Evolutionary conservation across 2,329 filamentous ascomycete species (phyloP), one percentile per base, ranked within the genome.

Genomic region (Colletotrichum kahawae): DNA sequence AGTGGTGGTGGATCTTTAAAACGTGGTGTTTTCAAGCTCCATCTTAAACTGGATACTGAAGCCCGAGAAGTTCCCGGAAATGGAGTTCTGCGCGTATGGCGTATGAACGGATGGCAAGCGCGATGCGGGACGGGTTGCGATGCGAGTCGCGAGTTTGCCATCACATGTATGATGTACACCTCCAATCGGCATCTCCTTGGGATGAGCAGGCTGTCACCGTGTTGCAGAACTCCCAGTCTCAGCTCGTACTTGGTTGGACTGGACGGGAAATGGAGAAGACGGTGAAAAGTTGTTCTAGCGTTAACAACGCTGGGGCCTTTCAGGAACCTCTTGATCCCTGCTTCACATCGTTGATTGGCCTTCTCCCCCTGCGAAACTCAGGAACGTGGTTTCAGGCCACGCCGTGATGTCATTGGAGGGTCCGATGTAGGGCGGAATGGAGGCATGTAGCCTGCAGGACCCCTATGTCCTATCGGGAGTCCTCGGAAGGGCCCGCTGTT

Each of bases 381-480:
- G 72, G 72, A 67, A 75, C 72, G 72, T 64, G 63, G 72, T 75
- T 75, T 73, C 73, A 75, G 72, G 14, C 70, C 51, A 10, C 18
- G 24, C 64, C 18, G 43, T 75, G 73, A 75, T 75, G 73, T 75
- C 73, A 75, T 75, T 73, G 69, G 73, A 75, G 69, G 73, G 64
- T 73, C 70, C 63, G 33, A 31, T 68, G 64, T 73, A 75, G 57
- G 57, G 69, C 48, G 43, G 65, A 43, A 74, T 71, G 72, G 72
- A 67, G 63, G 72, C 72, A 73, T 75, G 36, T 67, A 36, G 73
- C 73, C 70, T 75, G 73, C 73, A 75, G 73, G 69, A 73, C 73
- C 73, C 73, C 73, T 51, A 51, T 51, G n/a, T 51, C 43, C 43
- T 75, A 73, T 75, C 69, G 73, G 73, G 73, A 75, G 33, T 36